A percentile compares a stretch with the other conserved stretches of the same genome.
Evolutionary conservation across 1,284 basidiomycete genomes (phyloP).

Genomic region (Coniferiporia weirii): DNA sequence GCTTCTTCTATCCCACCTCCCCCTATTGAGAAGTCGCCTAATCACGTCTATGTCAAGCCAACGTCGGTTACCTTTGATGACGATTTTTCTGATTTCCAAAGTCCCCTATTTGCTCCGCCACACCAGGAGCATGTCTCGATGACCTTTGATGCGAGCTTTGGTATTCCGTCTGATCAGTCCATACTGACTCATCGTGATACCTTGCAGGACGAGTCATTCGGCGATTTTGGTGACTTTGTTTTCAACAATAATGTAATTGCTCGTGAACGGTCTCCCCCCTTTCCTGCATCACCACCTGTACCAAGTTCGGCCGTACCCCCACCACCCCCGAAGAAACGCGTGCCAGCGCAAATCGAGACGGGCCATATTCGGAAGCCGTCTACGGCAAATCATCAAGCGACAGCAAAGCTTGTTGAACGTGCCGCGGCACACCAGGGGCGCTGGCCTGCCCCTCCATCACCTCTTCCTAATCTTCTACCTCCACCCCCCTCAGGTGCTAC

Average conservation of each 20-base stretch:
- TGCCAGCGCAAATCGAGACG: slow-evolving; percentile 6
- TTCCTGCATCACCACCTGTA: slow-evolving; percentile 7
- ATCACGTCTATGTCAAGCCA: background rate
- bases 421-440: slow-evolving; percentile 42
- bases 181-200: slow-evolving; percentile 1
- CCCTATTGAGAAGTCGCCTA: slow-evolving; percentile 16
- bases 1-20: slow-evolving; percentile 4
- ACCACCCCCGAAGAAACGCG: slow-evolving; percentile 12
- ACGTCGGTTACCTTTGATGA: slow-evolving; percentile 18
- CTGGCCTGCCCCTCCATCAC: slow-evolving; percentile 63
- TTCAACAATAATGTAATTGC: slow-evolving; percentile 12
- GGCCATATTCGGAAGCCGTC: slow-evolving; percentile 13
- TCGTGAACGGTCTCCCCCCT: background rate
- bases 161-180: slow-evolving; percentile 3
- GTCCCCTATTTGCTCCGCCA: slow-evolving; percentile 18
- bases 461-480: slow-evolving; percentile 40
- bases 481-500: slow-evolving; percentile 26
- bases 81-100: slow-evolving; percentile 30
- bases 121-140: background rate
- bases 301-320: slow-evolving; percentile 1
- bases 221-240: slow-evolving; percentile 25
- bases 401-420: slow-evolving; percentile 18
- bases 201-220: slow-evolving; percentile 15
- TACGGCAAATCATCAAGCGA: slow-evolving; percentile 14
- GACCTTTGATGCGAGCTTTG: slow-evolving; percentile 13